Base-by-base conservation (phyloP, 805 yeast genomes). In the Suhomyces pyralidae region DNA sequence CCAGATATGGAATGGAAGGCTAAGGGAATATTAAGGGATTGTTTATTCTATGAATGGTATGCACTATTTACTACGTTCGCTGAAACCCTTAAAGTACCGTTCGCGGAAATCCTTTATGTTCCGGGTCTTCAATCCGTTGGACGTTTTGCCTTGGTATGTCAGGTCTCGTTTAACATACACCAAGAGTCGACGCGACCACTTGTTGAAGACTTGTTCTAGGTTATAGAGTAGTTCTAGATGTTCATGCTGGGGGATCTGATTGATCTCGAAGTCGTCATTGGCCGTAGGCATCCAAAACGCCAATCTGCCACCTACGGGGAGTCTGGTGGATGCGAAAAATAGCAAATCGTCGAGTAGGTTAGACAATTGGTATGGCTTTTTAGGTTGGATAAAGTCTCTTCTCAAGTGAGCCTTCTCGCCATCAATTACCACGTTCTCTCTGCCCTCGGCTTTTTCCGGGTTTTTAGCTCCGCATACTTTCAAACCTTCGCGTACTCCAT, bases 231-330 rank as follows among this genome's bases (percentile, higher is more conserved):
- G 74, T 61, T 88, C 87, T 53, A 94, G 68, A 43, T 80, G 81
- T 55, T 81, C 77, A 68, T 94, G 97, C 59, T 82, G 84, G 5
- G 98, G 98, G 24, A 92, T 83, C 50, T 79, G 74, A 45, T 88
- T 82, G 52, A 78, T 81, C 34, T 82, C 77, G 57, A 81, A 83
- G 58, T 88, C 96, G 61, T 89, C 96, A 65, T 92, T 91, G 1
- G 97, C 96, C 1, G 96, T 87, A 0, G 99, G 99, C 94, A 92
- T 90, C 99, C 99, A 94, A 68, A 91, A 92, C 25, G 94, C 89
- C 34, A 94, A 75, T 57, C 98, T 75, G 0, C 97, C 97, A 7
- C 81, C 82, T 2, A 83, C 70, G 0, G 88, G 88, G 50, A 94
- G 75, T 60, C 92, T 80, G 12, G 78, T 74, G 2, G 91, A 82